Evolutionary conservation across 2,329 filamentous ascomycete species (phyloP).

Genomic region (Trichoderma lentiforme): DNA sequence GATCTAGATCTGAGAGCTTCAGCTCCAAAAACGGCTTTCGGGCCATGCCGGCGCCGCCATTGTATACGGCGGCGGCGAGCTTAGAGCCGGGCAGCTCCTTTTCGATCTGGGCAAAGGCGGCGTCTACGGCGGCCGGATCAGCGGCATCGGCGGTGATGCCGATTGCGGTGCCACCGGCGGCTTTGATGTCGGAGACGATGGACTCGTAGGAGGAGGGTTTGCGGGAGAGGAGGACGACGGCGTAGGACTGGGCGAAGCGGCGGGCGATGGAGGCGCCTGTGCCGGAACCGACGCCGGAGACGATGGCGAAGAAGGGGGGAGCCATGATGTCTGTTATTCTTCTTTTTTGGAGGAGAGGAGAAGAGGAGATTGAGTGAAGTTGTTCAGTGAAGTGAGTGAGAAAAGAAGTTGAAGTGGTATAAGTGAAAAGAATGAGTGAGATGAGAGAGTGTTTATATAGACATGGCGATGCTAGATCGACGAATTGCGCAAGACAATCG

Average conservation of each 20-base stretch:
- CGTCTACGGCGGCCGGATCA: constrained; percentile 46
- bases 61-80: constrained; percentile 67
- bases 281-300: constrained; percentile 71
- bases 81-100: constrained; percentile 53
- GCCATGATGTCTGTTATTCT: neutral
- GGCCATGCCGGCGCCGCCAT: constrained; percentile 54
- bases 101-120: constrained; percentile 61
- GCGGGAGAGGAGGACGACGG: constrained; percentile 72
- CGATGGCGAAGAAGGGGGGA: constrained; percentile 56
- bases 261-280: constrained; percentile 55
- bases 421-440: neutral
- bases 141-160: constrained; percentile 57
- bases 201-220: constrained; percentile 60
- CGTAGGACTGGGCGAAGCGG: constrained; percentile 62
- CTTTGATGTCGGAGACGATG: constrained; percentile 67
- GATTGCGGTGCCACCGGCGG: constrained; percentile 63
- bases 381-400: neutral
- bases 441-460: neutral
- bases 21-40: constrained; percentile 59
- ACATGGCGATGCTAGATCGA: neutral
- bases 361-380: neutral
- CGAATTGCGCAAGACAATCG: neutral
- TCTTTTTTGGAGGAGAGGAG: neutral
- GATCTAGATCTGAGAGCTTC: constrained; percentile 48
- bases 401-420: neutral